A percentile compares a stretch with the other conserved stretches of the same genome.
Evolutionary conservation across 352 stramenopile genomes (phyloP).

Genomic region (Phytopythium aichiense): DNA sequence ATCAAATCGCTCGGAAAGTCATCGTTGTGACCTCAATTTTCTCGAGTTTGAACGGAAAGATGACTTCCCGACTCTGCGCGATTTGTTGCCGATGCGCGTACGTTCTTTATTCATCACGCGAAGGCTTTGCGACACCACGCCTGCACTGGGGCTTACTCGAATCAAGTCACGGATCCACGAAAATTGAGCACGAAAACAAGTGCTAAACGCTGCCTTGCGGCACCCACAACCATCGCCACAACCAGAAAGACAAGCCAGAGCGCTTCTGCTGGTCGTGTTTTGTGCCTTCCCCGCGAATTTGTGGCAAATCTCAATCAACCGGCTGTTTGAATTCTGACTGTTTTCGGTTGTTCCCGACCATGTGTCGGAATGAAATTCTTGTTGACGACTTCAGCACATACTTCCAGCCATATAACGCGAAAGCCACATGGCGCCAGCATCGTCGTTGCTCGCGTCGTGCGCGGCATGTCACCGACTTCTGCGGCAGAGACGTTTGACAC

Average conservation of each 20-base stretch:
- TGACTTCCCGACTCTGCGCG: not conserved
- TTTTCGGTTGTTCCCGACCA: not conserved
- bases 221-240: not conserved
- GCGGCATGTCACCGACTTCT: not conserved
- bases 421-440: not conserved
- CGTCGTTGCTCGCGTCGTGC: not conserved
- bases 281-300: not conserved
- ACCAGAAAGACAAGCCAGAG: not conserved
- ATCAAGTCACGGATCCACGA: not conserved
- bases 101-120: not conserved
- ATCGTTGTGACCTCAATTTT: not conserved
- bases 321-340: not conserved
- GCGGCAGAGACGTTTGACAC: conserved; percentile 2
- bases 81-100: not conserved
- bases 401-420: not conserved
- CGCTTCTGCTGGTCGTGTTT: not conserved
- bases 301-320: not conserved
- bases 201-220: not conserved
- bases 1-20: not conserved
- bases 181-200: not conserved
- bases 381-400: not conserved
- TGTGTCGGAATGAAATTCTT: not conserved
- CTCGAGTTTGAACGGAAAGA: not conserved
- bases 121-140: too few species aligned
- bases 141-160: too few species aligned